Conservation (phyloP, 257 asterid species). For the Penstemon davidsonii region DNA sequence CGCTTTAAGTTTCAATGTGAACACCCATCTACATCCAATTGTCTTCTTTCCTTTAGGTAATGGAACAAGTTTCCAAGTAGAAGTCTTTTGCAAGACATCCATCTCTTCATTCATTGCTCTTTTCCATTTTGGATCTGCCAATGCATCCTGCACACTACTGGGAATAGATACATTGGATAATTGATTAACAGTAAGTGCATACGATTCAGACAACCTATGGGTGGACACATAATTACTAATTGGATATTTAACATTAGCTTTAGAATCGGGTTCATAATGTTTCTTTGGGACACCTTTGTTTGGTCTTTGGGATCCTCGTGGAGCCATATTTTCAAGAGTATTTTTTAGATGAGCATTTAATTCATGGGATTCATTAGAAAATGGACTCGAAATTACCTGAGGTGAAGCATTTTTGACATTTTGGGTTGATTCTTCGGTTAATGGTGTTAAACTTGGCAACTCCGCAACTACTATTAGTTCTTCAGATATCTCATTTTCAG, state of each 20-base stretch:
- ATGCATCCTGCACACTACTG: not conserved
- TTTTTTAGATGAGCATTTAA: too few species aligned
- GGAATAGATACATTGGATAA: not conserved
- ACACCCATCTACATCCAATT: not conserved
- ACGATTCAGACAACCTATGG: too few species aligned
- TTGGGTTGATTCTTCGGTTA: not conserved
- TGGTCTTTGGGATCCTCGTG: not conserved
- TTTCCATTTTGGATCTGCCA: not conserved
- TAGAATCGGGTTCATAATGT: slow-evolving; percentile 21
- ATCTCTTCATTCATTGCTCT: too few species aligned
- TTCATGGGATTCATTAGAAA: too few species aligned
- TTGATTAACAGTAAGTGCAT: too few species aligned
- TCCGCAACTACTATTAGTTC: too few species aligned
- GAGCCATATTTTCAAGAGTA: too few species aligned
- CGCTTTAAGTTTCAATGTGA: not conserved
- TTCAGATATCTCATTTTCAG: not conserved
- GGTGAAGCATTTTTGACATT: too few species aligned
- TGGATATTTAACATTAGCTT: not conserved
- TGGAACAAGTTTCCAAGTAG: not conserved
- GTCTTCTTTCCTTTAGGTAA: not conserved
- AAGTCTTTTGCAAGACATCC: not conserved
- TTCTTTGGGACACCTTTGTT: slow-evolving; percentile 8
- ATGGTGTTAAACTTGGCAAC: not conserved
- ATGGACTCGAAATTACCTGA: too few species aligned
- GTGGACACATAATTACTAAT: too few species aligned